phyloP scores from a whole-genome alignment of 1,284 basidiomycete genomes.

The Singerocomus inundabilis region DNA sequence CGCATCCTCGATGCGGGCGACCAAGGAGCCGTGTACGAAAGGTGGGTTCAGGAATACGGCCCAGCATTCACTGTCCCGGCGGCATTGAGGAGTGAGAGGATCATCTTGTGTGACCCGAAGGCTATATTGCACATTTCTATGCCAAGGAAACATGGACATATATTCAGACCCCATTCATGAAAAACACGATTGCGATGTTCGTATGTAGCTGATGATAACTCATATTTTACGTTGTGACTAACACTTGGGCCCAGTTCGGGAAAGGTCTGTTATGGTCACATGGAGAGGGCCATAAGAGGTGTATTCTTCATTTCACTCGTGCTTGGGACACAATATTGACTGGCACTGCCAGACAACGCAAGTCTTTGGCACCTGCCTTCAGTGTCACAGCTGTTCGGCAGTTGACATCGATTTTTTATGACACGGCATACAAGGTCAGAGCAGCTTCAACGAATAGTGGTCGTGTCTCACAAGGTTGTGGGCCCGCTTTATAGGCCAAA shows the following conservation, averaged over 20 bases:
- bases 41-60: constrained; percentile 34
- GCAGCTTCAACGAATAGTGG: not conserved
- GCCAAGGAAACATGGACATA: constrained; percentile 50
- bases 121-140: constrained; percentile 54
- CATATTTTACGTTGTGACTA: not conserved
- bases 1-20: constrained; percentile 4
- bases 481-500: constrained; percentile 34
- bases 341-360: constrained; percentile 37
- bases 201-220: constrained; percentile 15
- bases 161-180: constrained; percentile 37
- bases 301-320: not conserved
- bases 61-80: constrained; percentile 43
- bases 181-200: constrained; percentile 37
- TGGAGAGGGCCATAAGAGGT: constrained; percentile 18
- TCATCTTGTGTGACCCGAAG: constrained; percentile 53
- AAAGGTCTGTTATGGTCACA: constrained; percentile 14
- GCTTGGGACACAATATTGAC: not conserved
- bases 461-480: no score
- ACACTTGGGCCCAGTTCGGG: not conserved
- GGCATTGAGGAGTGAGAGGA: constrained; percentile 38
- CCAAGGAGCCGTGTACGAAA: constrained; percentile 15
- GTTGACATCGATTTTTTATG: constrained; percentile 9
- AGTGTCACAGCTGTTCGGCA: constrained; percentile 6
- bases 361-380: constrained; percentile 4
- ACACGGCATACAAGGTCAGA: constrained; percentile 47